Evolutionary conservation across 73 alveolate species (phyloP), one percentile per base, ranked within the genome.

Genomic region (Paramecium sexaurelia): DNA sequence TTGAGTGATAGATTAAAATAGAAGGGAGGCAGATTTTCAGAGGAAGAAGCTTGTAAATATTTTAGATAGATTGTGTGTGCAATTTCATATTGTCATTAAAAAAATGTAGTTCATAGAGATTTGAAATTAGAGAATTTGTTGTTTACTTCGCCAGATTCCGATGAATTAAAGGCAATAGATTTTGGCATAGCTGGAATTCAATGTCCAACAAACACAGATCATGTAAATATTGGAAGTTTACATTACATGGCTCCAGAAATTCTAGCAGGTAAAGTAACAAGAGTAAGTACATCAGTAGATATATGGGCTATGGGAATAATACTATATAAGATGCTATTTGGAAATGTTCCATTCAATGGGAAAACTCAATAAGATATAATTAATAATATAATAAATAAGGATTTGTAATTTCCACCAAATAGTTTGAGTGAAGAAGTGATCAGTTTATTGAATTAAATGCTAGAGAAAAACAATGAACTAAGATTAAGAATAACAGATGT

Each of bases 21-120:
- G 37, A 66, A 75, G 37, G 56, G 86, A 71, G 45, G 82, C 17
- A 61, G 43, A 61, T 92, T 95, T 24, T 43, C 94, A 32, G 98
- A 95, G 61, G 94, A 92, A 11, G 92, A 84, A n/a, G 98, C 97
- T 24, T 85, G 88, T 24, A 95, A 85, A 15, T 85, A 92, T 39
- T 89, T 95, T 69, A 87, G 91, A n/a, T 92, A 95, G 71, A 95
- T 95, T 32, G 93, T 92, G n/a, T 92, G 75, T 57, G 96, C 97
- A 7, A 61, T 96, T 19, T 71, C 92, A 43, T 93, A 95, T 91
- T 94, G 95, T 51, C 98, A 96, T 85, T 51, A 57, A 29, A 94
- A 88, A 10, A 94, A 93, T 39, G 68, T 95, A 24, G 83, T 93
- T 57, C 98, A 96, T 91, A 78, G 98, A 86, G 98, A 96, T 94